A percentile compares a stretch with the other conserved stretches of the same genome.
These are phyloP conservation scores for Alternaria viburni DNA, from an alignment of 2,329 filamentous ascomycete genomes.

Conservation along the genomic window DNA sequence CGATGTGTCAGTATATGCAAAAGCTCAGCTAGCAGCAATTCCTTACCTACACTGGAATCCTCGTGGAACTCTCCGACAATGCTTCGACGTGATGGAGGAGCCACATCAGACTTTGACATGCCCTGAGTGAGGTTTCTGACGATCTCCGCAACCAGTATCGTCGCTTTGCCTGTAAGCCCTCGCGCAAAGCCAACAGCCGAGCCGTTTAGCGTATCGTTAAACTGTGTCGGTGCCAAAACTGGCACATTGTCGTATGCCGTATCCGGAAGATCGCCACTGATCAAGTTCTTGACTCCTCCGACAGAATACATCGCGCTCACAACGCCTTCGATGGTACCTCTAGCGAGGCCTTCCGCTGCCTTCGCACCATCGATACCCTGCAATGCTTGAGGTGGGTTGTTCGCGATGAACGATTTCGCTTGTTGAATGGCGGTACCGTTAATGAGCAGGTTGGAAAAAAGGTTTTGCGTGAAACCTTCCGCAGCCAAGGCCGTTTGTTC, in stretches of 20 bases:
- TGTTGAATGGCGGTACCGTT: constrained; percentile 28
- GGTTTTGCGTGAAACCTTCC: constrained; percentile 28
- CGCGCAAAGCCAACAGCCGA: constrained; percentile 33
- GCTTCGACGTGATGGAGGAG: constrained; percentile 2
- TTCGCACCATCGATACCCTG: constrained; percentile 21
- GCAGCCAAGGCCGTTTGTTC: constrained; percentile 23
- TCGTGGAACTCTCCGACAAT: neutral
- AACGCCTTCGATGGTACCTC: constrained; percentile 35
- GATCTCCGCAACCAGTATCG: constrained; percentile 30
- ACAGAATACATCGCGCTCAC: constrained; percentile 31
- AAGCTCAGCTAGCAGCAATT: neutral
- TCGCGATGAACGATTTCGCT: constrained; percentile 1
- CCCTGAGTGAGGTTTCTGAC: constrained; percentile 21
- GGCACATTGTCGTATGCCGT: constrained; percentile 29
- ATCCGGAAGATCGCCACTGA: constrained; percentile 30
- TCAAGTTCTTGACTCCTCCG: constrained; percentile 35
- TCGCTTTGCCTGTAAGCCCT: constrained; percentile 33
- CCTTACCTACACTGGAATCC: constrained; percentile 24
- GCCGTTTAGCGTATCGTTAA: constrained; percentile 37
- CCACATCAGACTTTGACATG: constrained; percentile 1
- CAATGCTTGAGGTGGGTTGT: constrained; percentile 8
- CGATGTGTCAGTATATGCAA: neutral
- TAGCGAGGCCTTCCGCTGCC: constrained; percentile 35
- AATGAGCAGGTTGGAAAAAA: constrained; percentile 29
- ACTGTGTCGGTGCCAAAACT: constrained; percentile 18